Percentiles rank a stretch among this genome's conserved stretches.
Evolutionary conservation across 202 grass and related monocot species (phyloP).

Genomic region (Bolboschoenoplectus hybrid): DNA sequence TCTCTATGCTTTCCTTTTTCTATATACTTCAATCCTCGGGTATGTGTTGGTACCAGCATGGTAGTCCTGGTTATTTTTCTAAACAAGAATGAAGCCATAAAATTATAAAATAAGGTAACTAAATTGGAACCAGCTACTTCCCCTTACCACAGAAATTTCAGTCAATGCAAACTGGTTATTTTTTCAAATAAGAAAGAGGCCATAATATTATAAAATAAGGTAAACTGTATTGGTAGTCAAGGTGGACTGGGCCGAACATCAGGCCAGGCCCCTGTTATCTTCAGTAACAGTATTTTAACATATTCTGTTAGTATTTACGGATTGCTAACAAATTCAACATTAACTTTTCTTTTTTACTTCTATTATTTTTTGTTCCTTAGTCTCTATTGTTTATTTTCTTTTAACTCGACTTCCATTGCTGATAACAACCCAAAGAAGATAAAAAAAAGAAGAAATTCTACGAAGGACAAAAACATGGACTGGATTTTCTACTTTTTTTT

Average conservation of each 20-base stretch:
- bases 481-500: no score
- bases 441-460: background rate
- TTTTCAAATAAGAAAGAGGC: background rate
- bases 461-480: no score
- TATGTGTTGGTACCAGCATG: conserved; percentile 8
- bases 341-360: background rate
- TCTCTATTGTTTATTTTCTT: background rate
- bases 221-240: background rate
- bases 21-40: conserved; percentile 84
- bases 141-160: background rate
- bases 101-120: conserved; percentile 5
- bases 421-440: background rate
- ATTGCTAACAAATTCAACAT: background rate
- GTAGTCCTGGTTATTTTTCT: background rate
- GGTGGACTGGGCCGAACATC: background rate
- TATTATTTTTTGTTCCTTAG: background rate
- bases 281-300: background rate
- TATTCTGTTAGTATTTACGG: background rate
- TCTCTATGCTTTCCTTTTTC: conserved; percentile 70
- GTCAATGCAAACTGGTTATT: background rate
- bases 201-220: background rate
- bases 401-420: background rate
- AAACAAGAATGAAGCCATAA: background rate
- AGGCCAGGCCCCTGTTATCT: background rate
- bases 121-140: background rate